Conservation (phyloP, 2,329 filamentous ascomycete species). For the Pyrenochaeta sp. region DNA sequence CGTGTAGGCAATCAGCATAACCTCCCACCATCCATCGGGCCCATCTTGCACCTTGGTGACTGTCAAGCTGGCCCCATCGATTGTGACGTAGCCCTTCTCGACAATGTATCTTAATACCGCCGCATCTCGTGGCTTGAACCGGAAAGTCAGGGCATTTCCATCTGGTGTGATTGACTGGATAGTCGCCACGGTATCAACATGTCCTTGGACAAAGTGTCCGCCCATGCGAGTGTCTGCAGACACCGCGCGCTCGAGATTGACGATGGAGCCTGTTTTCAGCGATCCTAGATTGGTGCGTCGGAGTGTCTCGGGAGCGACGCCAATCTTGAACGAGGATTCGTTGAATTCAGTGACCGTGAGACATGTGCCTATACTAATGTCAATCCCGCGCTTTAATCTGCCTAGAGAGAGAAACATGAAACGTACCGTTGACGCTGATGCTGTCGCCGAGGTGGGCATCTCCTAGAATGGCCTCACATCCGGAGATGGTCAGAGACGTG, state of each 20-base stretch:
- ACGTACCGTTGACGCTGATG: constrained; percentile 85
- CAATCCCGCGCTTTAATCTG: no score
- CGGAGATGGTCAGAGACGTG: constrained; percentile 86
- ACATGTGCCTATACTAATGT: constrained; percentile 69
- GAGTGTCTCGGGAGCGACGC: constrained; percentile 93
- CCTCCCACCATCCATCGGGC: constrained; percentile 84
- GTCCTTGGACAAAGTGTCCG: constrained; percentile 96
- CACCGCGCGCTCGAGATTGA: constrained; percentile 95
- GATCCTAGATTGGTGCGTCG: constrained; percentile 92
- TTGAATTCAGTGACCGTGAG: constrained; percentile 85
- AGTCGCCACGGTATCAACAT: constrained; percentile 88
- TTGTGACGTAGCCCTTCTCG: constrained; percentile 93
- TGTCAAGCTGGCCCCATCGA: constrained; percentile 94
- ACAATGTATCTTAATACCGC: constrained; percentile 85
- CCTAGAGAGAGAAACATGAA: not conserved
- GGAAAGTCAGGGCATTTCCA: constrained; percentile 88
- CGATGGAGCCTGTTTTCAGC: constrained; percentile 69
- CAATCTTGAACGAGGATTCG: constrained; percentile 78
- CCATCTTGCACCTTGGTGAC: constrained; percentile 84
- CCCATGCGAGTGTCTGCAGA: constrained; percentile 93
- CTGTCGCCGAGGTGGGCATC: constrained; percentile 91
- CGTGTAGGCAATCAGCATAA: constrained; percentile 97
- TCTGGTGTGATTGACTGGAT: constrained; percentile 78
- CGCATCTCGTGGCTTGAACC: constrained; percentile 74
- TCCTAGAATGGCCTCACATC: constrained; percentile 76